Percentiles rank a stretch among this genome's conserved stretches.
Evolutionary conservation across 768 basidiomycete species (phyloP).

Genomic region (Tulasnella sp.): DNA sequence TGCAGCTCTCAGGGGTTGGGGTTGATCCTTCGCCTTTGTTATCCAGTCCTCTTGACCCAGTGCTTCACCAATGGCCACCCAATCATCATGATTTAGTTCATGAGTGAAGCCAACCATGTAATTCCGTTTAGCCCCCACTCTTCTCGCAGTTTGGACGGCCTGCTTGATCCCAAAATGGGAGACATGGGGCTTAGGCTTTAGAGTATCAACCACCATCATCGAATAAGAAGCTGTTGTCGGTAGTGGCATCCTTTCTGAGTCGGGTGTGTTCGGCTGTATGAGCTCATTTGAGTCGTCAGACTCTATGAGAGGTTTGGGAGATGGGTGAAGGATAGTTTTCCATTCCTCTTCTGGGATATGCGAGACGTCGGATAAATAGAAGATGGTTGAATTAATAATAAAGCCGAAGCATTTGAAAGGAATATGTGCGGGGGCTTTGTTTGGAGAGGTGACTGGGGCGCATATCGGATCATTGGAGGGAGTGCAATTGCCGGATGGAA

Average conservation of each 20-base stretch:
- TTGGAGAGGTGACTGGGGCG: slow-evolving; percentile 17
- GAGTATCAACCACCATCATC: slow-evolving; percentile 64
- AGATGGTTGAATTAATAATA: slow-evolving; percentile 47
- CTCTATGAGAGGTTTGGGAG: not conserved
- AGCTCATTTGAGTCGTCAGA: no score
- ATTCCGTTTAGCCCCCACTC: slow-evolving; percentile 45
- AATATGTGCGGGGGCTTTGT: not conserved
- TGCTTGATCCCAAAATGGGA: slow-evolving; percentile 70
- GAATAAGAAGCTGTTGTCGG: slow-evolving; percentile 26
- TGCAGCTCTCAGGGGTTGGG: no score
- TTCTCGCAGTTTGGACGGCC: slow-evolving; percentile 42
- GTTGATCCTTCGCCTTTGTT: slow-evolving; percentile 24
- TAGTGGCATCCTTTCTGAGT: slow-evolving; percentile 14
- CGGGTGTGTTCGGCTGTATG: not conserved
- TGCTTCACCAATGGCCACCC: slow-evolving; percentile 46
- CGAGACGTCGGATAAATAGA: slow-evolving; percentile 76
- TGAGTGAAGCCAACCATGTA: slow-evolving; percentile 70
- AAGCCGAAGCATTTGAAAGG: slow-evolving; percentile 44
- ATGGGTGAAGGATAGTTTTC: slow-evolving; percentile 30
- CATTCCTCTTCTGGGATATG: slow-evolving; percentile 64
- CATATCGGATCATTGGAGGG: slow-evolving; percentile 19
- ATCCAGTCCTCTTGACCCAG: slow-evolving; percentile 23
- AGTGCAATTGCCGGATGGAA: slow-evolving; percentile 7
- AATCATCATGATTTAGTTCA: slow-evolving; percentile 67
- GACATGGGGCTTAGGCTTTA: slow-evolving; percentile 50